Evolutionary conservation across 208 protist genomes (phyloP), one percentile per base, ranked within the genome.

Genomic region (Crithidia bombi): DNA sequence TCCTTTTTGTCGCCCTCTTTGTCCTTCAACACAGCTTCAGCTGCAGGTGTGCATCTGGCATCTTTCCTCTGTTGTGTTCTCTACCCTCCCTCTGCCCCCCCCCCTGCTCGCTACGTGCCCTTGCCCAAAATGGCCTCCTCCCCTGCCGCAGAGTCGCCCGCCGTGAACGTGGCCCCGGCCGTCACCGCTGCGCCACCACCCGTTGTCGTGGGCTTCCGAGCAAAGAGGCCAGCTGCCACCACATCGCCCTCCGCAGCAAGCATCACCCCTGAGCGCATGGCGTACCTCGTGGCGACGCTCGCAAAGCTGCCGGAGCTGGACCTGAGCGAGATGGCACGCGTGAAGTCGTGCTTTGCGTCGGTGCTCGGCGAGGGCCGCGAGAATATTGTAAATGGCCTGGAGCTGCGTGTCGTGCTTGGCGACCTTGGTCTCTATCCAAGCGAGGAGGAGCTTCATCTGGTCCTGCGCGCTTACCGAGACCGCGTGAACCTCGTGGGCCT

Each of bases 351-450:
- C 35, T 93, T 90, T 63, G 44, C 69, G 0, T 51, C 73, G 12
- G 52, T 82, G 21, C 63, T 91, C 33, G 75, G 78, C 57, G 81
- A 91, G n/a, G 65, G 62, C 7, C 61, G 73, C 25, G 87, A 95
- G 67, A 84, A 76, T 55, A 83, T 92, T 28, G 82, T 81, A n/a
- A 88, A 73, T 44, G 78, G 69, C 9, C 76, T 93, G 44, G 86
- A 89, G 52, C 83, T 95, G 52, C 90, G 86, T 47, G 74, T 91
- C 23, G 57, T 95, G 23, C 73, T 95, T 14, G 76, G 84, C 25
- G 77, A 89, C 43, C 77, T 95, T 21, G 90, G 90, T 36, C 51
- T 91, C 36, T 93, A 93, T 68, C 90, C 90, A 0, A 79, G 71
- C 17, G 83, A 92, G 49, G 69, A 80, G 25, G 87, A 95, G 59